These are phyloP conservation scores for Solanum aculeatissimum DNA, from an alignment of 305 asterid species.

Conservation along the genomic window DNA sequence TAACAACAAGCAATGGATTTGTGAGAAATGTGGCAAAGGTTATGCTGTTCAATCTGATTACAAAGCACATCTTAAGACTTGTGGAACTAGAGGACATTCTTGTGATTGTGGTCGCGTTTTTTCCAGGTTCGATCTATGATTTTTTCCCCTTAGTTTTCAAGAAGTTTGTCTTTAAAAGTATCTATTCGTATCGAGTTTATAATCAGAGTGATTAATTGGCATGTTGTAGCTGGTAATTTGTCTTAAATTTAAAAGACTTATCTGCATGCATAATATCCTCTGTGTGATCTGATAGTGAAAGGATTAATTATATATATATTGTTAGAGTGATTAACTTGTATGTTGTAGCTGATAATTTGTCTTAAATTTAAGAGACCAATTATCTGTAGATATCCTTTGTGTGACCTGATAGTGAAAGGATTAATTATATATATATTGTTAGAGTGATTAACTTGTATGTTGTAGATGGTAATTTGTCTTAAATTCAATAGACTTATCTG, in stretches of 20 bases:
- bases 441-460: too few species aligned
- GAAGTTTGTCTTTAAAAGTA: background rate
- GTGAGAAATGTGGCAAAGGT: constrained; percentile 55
- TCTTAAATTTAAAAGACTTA: background rate
- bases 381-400: background rate
- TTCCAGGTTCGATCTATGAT: constrained; percentile 29
- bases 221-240: background rate
- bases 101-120: constrained; percentile 76
- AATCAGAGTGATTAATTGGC: background rate
- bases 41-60: constrained; percentile 77
- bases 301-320: background rate
- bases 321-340: background rate
- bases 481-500: too few species aligned
- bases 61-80: constrained; percentile 69
- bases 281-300: background rate
- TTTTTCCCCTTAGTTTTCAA: background rate
- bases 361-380: background rate
- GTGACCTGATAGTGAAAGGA: background rate
- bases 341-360: background rate
- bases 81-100: constrained; percentile 75
- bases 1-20: constrained; percentile 61
- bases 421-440: background rate
- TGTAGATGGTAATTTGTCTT: background rate
- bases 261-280: too few species aligned
- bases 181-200: background rate